A percentile compares a stretch with the other conserved stretches of the same genome.
phyloP scores from a whole-genome alignment of 2,329 filamentous ascomycete genomes.

The Torrubiellomyces zombiae region DNA sequence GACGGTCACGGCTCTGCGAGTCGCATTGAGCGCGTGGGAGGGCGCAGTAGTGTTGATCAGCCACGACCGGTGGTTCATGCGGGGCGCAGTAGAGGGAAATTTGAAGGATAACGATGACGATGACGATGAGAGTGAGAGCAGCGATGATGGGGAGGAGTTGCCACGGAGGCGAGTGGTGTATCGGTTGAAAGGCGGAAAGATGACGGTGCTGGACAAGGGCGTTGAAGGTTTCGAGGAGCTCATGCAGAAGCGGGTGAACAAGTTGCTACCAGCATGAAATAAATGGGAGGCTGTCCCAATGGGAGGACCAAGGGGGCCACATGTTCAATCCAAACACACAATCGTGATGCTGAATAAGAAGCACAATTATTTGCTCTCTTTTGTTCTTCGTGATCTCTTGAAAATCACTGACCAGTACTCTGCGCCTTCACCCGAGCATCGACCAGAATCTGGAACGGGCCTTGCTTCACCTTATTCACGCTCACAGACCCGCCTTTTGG shows the following conservation, averaged over 20 bases:
- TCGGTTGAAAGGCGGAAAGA: constrained; percentile 38
- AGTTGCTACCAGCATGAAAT: constrained; percentile 22
- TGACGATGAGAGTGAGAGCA: constrained; percentile 18
- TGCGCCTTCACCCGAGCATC: constrained; percentile 12
- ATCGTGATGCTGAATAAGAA: no score
- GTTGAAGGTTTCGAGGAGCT: constrained; percentile 49
- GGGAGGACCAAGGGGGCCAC: no score
- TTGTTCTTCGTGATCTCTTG: no score
- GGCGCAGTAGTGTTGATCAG: constrained; percentile 64
- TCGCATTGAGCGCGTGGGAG: constrained; percentile 49
- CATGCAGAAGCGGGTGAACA: constrained; percentile 41
- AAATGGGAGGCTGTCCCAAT: constrained; percentile 2
- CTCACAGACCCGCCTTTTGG: constrained; percentile 55
- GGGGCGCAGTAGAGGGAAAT: constrained; percentile 39
- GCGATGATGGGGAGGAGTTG: constrained; percentile 23
- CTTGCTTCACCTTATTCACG: constrained; percentile 32
- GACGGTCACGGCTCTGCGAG: constrained; percentile 55
- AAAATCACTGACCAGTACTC: background rate
- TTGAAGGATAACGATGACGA: constrained; percentile 20
- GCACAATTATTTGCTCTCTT: no score
- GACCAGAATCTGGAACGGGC: constrained; percentile 28
- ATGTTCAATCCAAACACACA: no score
- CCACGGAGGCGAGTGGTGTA: constrained; percentile 39
- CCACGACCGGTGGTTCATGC: constrained; percentile 70
- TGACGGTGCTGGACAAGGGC: constrained; percentile 39